Conservation (phyloP, 495 filamentous ascomycete species). For the Neurospora sp. region DNA sequence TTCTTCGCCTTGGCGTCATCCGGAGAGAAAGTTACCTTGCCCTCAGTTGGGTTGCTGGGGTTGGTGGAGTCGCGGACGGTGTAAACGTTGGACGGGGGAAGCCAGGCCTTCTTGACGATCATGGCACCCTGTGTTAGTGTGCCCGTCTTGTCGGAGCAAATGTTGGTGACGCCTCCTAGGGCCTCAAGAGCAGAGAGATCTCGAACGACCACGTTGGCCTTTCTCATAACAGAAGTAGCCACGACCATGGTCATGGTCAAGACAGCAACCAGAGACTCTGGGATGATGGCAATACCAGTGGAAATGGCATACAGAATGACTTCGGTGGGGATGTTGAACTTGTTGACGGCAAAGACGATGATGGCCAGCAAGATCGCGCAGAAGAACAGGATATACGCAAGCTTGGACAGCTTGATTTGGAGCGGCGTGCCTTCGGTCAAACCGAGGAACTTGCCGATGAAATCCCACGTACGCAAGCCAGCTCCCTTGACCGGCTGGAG, state of each 20-base stretch:
- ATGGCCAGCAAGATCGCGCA: conserved; percentile 66
- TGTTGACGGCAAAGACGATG: conserved; percentile 70
- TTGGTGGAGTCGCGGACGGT: conserved; percentile 49
- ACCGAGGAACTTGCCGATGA: conserved; percentile 58
- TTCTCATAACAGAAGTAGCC: conserved; percentile 67
- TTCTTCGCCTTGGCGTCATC: conserved; percentile 16
- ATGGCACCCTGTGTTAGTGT: conserved; percentile 71
- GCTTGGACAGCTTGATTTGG: conserved; percentile 68
- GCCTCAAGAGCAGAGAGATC: conserved; percentile 71
- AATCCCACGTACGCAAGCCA: conserved; percentile 50
- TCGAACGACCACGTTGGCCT: conserved; percentile 67
- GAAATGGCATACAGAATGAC: conserved; percentile 77
- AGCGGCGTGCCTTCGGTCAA: conserved; percentile 70
- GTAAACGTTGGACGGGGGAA: conserved; percentile 49
- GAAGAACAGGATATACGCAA: conserved; percentile 66
- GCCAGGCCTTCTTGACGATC: conserved; percentile 74
- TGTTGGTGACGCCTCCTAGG: conserved; percentile 76
- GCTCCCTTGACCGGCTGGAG: conserved; percentile 48
- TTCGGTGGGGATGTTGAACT: conserved; percentile 57
- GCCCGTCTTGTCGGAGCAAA: conserved; percentile 83
- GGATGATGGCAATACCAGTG: conserved; percentile 60
- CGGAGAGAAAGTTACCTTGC: conserved; percentile 21
- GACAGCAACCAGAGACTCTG: conserved; percentile 59
- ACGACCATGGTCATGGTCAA: conserved; percentile 69
- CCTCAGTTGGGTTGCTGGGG: conserved; percentile 48